Percentiles rank a stretch among this genome's conserved stretches.
phyloP scores from a whole-genome alignment of 2,329 filamentous ascomycete species.

The Septoria petroselini region DNA sequence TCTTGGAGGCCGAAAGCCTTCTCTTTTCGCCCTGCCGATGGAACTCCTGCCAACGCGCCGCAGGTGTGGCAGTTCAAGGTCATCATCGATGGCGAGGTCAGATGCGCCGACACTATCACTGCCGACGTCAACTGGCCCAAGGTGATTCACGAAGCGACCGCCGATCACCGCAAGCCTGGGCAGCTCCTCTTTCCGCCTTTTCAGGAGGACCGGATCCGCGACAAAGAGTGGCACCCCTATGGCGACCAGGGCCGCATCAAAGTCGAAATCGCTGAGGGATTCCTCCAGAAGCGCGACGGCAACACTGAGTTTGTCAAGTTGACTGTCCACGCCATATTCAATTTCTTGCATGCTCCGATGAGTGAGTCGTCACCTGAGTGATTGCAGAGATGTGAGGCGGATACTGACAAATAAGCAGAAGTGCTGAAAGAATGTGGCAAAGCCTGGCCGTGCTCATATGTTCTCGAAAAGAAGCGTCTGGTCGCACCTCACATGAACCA shows the following conservation, averaged over 20 bases:
- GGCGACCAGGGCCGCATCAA: conserved; percentile 74
- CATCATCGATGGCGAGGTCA: conserved; percentile 60
- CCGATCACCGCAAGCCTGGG: conserved; percentile 34
- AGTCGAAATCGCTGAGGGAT: conserved; percentile 70
- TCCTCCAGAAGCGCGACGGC: conserved; percentile 37
- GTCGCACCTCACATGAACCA: conserved; percentile 2
- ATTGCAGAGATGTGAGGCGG: not conserved
- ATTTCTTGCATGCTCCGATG: conserved; percentile 79
- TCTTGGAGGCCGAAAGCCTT: conserved; percentile 61
- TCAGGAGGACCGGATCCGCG: conserved; percentile 64
- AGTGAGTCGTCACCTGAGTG: too few species aligned
- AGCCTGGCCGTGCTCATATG: conserved; percentile 69
- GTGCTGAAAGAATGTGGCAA: conserved; percentile 70
- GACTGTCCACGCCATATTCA: conserved; percentile 72
- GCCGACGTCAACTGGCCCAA: conserved; percentile 53
- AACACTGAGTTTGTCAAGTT: conserved; percentile 55
- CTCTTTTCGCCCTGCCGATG: conserved; percentile 10
- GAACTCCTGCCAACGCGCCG: not conserved
- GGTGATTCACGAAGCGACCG: conserved; percentile 19
- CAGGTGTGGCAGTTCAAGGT: conserved; percentile 54
- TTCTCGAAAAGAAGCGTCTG: not conserved
- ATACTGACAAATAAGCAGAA: conserved; percentile 47
- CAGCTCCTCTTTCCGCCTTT: conserved; percentile 70
- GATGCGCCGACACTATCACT: conserved; percentile 55
- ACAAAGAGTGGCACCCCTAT: conserved; percentile 67